Evolutionary conservation across 2,329 filamentous ascomycete genomes (phyloP).

Genomic region (Hypoxylon sp.): DNA sequence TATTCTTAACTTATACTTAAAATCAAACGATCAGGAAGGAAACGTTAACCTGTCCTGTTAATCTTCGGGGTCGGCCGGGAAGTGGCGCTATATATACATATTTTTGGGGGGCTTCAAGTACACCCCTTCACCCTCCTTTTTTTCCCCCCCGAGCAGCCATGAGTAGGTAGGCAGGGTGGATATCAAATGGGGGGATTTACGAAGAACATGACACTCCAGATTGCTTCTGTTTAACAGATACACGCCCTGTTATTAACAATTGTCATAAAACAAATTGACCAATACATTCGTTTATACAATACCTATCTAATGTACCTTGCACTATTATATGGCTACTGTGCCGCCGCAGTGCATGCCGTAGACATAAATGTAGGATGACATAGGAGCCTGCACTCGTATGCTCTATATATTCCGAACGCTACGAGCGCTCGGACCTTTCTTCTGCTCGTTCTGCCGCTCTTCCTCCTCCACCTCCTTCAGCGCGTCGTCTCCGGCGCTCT

Average conservation of each 20-base stretch:
- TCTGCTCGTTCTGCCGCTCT: conserved; percentile 55
- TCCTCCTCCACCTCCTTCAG: conserved; percentile 43
- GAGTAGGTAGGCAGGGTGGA: not conserved
- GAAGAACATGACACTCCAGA: conserved; percentile 1
- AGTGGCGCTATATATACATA: conserved; percentile 4
- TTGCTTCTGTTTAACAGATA: conserved; percentile 15
- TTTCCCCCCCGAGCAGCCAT: conserved; percentile 9
- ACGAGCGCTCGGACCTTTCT: conserved; percentile 3
- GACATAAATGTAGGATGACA: not conserved
- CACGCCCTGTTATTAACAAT: not conserved
- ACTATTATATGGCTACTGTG: not conserved
- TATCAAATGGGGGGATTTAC: not conserved
- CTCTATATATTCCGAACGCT: not conserved
- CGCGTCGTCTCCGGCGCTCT: conserved; percentile 29
- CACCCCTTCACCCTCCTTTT: not conserved
- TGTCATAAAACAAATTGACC: conserved; percentile 3
- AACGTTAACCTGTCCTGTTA: conserved; percentile 14
- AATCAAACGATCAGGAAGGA: conserved; percentile 20
- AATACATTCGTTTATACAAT: conserved; percentile 9
- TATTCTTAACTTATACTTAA: conserved; percentile 31
- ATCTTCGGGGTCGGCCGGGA: not conserved
- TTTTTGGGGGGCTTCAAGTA: conserved; percentile 3
- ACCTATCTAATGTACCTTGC: not conserved
- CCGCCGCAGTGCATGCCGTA: not conserved
- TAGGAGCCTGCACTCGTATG: not conserved